These are phyloP conservation scores for Crotalaria pallida DNA, from an alignment of 306 rosid genomes.

Conservation along the genomic window DNA sequence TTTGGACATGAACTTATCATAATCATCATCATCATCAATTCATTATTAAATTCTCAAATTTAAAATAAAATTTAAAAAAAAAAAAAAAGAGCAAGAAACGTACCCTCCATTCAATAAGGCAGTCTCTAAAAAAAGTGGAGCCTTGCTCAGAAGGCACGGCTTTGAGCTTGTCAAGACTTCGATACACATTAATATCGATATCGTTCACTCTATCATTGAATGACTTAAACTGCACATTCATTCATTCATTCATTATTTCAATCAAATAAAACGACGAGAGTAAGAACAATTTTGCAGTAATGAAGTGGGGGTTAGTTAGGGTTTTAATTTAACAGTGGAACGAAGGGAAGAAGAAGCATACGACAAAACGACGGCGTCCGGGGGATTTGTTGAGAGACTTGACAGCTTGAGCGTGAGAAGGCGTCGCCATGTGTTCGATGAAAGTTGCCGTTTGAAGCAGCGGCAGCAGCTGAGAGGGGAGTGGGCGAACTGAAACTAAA, in stretches of 20 bases:
- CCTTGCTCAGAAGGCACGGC: slow-evolving; percentile 77
- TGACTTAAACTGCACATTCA: slow-evolving; percentile 55
- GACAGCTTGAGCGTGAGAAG: slow-evolving; percentile 68
- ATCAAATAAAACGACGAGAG: not conserved
- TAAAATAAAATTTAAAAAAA: too few species aligned
- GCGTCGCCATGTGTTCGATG: slow-evolving; percentile 61
- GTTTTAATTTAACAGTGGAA: not conserved
- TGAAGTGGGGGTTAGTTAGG: slow-evolving; percentile 23
- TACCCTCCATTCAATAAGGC: slow-evolving; percentile 91
- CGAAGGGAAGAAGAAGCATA: slow-evolving; percentile 19
- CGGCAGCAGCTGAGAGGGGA: not conserved
- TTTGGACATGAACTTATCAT: too few species aligned
- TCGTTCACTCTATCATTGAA: slow-evolving; percentile 63
- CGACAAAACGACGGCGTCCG: slow-evolving; percentile 75
- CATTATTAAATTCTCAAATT: too few species aligned
- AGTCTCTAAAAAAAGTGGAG: slow-evolving; percentile 76
- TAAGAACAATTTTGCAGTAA: not conserved
- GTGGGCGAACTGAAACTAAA: not conserved
- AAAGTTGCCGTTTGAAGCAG: too few species aligned
- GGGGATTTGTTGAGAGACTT: slow-evolving; percentile 79
- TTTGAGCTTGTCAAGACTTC: slow-evolving; percentile 61
- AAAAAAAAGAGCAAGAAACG: slow-evolving; percentile 2
- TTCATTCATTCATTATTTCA: not conserved
- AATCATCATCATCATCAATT: too few species aligned
- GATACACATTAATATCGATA: slow-evolving; percentile 63